Evolutionary conservation across 305 asterid genomes (phyloP), one percentile per base, ranked within the genome.

Genomic region (Solanum hybrid): DNA sequence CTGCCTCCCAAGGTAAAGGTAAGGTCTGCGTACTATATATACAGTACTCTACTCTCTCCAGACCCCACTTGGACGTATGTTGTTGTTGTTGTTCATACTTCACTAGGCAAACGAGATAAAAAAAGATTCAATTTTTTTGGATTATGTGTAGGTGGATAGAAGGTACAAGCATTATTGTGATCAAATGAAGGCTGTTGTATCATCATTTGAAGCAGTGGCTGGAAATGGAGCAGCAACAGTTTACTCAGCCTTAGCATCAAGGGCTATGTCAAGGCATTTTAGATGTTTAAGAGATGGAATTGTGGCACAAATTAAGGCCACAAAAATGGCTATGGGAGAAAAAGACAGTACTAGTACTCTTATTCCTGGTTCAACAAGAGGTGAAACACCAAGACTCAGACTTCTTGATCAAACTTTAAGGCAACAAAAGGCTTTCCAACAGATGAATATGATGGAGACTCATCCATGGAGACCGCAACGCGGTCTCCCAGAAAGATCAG

Each of bases 391-490:
- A 6, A 91, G 97, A 57, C 91, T 97, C 0, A 91, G 95, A 20
- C 11, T 95, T 10, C 97, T 97, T 41, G 99, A 97, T 90, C 99
- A 97, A 91, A 91, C 95, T 7, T 89, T 97, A 3, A 92, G 99
- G 91, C 98, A 97, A 87, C 99, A 97, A 76, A 96, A 92, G 75
- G 98, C 98, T 2, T 90, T 94, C 17, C 99, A 96, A 79, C 99
- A 97, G 78, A 94, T 95, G 96, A 93, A 91, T 92, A 86, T 94
- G 94, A 95, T 95, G 98, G 99, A 96, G 82, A 91, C 77, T 79
- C 98, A 96, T 90, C 99, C 99, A 20, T 97, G 99, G 99, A 89
- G 99, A 88, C 99, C 99, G 0, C 99, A 96, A 78, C 95, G 99
- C 0, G 99, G 99, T 34, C 88, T 97, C 2, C 99, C 99, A 2